Evolutionary conservation across 495 filamentous ascomycete species (phyloP), one percentile per base, ranked within the genome.

Genomic region (Geoglossum glabrum): DNA sequence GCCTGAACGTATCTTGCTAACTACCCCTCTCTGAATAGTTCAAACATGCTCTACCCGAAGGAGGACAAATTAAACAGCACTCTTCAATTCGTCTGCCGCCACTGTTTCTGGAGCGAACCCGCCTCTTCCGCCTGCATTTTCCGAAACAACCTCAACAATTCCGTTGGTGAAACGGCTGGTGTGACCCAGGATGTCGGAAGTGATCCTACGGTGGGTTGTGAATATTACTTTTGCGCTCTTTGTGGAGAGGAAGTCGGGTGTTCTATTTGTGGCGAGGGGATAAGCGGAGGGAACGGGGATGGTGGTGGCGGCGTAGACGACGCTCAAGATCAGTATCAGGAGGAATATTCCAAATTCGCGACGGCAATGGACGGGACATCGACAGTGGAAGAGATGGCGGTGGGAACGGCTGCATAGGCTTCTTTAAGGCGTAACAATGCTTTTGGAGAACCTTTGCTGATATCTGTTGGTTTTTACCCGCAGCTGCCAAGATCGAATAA

Each of bases 41-140:
- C 87, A 64, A 99, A 99, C 77, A 84, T 99, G 80, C 75, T 99
- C 55, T 97, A 96, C 69, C 92, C 92, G 15, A 89, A 90, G 69
- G 92, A 99, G 74, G 87, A 95, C 68, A 75, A 75, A 23, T 62
- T 69, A 55, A 79, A 72, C 63, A 80, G 79, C 69, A 72, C 71
- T 25, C 77, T 87, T 52, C 78, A 84, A 71, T 87, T 81, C 70
- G 79, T 79, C 19, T 99, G 92, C 74, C 85, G 89, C 57, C 95
- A 87, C 43, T 99, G 92, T 74, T 82, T 85, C 65, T 92, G 84
- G 69, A 84, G 80, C 65, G 89, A 95, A 70, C 46, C 57, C 15
- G 58, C 60, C 19, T 36, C 57, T 47, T 61, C 58, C 13, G 23
- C 38, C 26, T 61, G 57, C 34, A 33, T 60, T 19, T 61, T 61